phyloP scores from a whole-genome alignment of 192 early-diverging fungal genomes.

The Backusella australiensis region DNA sequence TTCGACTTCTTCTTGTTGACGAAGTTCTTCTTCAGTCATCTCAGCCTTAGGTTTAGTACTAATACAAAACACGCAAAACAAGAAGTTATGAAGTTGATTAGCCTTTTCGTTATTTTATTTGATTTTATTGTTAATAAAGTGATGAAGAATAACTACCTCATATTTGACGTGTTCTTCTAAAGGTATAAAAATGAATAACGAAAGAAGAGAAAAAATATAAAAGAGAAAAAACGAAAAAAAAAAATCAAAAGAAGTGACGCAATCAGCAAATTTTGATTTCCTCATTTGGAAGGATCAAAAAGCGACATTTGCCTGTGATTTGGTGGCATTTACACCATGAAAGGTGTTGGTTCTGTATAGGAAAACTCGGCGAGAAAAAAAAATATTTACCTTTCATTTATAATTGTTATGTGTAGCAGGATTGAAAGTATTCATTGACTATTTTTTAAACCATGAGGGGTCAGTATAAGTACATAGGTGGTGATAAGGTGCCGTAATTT shows the following conservation, averaged over 20 bases:
- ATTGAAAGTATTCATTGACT: too few species aligned
- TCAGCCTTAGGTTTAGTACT: slow-evolving; percentile 49
- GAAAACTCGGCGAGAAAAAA: too few species aligned
- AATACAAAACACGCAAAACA: not conserved
- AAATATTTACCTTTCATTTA: too few species aligned
- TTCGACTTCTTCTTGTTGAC: slow-evolving; percentile 87
- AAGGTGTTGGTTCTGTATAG: too few species aligned
- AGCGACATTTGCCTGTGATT: not conserved
- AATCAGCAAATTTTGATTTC: slow-evolving; percentile 6
- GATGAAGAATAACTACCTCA: not conserved
- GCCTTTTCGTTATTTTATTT: not conserved
- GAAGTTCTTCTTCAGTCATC: slow-evolving; percentile 91
- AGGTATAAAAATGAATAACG: slow-evolving; percentile 4
- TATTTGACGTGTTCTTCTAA: not conserved
- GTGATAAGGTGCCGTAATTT: too few species aligned
- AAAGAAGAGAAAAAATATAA: not conserved
- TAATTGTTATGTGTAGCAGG: too few species aligned
- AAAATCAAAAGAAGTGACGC: not conserved
- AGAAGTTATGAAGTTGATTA: not conserved
- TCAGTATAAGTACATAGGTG: too few species aligned
- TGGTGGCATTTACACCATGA: too few species aligned
- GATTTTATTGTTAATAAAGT: not conserved
- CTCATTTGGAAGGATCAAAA: not conserved
- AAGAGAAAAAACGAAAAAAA: not conserved
- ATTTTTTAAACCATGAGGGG: too few species aligned